Conservation (phyloP, 345 rosid genomes). For the Aurinia saxatilis region DNA sequence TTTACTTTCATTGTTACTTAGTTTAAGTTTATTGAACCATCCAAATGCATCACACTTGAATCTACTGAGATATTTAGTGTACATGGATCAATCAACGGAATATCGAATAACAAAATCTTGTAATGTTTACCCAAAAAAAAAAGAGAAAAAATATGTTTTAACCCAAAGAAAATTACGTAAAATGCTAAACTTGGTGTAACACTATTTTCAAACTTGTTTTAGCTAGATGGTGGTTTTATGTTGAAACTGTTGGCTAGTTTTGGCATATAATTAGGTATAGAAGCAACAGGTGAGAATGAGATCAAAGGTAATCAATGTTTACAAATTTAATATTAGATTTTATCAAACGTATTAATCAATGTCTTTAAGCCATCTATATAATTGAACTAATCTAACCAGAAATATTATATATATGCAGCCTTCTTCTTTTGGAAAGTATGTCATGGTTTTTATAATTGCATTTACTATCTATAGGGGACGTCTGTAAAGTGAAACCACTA, state of each 20-base stretch:
- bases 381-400: slow-evolving; percentile 3
- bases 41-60: too few relatives aligned
- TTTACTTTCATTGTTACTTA: too few relatives aligned
- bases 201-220: not conserved
- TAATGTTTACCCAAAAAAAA: too few relatives aligned
- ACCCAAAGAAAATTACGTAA: not conserved
- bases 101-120: too few relatives aligned
- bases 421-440: slow-evolving; percentile 20
- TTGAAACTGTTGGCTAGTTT: slow-evolving; percentile 13
- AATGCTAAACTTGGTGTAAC: too few relatives aligned
- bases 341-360: slow-evolving; percentile 16
- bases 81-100: too few relatives aligned
- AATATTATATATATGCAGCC: slow-evolving; percentile 3
- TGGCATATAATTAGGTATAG: not conserved
- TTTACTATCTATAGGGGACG: slow-evolving; percentile 8
- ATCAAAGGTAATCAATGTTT: slow-evolving; percentile 10
- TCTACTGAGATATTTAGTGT: too few relatives aligned
- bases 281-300: slow-evolving; percentile 9
- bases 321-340: not conserved
- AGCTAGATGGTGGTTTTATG: slow-evolving; percentile 14
- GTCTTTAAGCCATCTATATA: slow-evolving; percentile 12
- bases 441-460: not conserved
- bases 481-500: slow-evolving; percentile 11
- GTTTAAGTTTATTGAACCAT: too few relatives aligned
- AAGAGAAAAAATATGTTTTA: too few relatives aligned